A percentile compares a stretch with the other conserved stretches of the same genome.
Evolutionary conservation across 495 filamentous ascomycete genomes (phyloP).

Genomic region (Neurospora sp.): DNA sequence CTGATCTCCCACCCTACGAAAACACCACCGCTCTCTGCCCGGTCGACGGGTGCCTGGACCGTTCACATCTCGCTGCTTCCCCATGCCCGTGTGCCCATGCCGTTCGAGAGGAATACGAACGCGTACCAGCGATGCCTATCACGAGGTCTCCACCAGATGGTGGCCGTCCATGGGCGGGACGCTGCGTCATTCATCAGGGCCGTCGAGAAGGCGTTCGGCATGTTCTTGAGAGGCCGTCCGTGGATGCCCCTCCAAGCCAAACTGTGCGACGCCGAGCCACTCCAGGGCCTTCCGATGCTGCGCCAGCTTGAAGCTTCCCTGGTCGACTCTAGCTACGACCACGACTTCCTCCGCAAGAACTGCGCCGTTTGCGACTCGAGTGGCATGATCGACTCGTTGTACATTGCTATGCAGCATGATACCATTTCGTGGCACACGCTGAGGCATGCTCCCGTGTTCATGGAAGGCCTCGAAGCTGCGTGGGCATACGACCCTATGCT

Average conservation of each 20-base stretch:
- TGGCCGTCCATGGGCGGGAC: slow-evolving; percentile 38
- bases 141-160: slow-evolving; percentile 43
- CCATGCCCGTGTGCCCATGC: slow-evolving; percentile 39
- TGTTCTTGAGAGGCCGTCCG: slow-evolving; percentile 34
- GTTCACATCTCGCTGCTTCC: slow-evolving; percentile 47
- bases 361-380: slow-evolving; percentile 40
- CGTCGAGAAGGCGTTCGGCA: slow-evolving; percentile 37
- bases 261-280: slow-evolving; percentile 43
- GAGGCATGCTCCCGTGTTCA: slow-evolving; percentile 32
- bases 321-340: slow-evolving; percentile 28
- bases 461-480: slow-evolving; percentile 38
- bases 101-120: slow-evolving; percentile 49
- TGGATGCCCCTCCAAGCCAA: slow-evolving; percentile 47
- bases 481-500: slow-evolving; percentile 41
- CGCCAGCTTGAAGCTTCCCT: slow-evolving; percentile 34
- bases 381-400: slow-evolving; percentile 44
- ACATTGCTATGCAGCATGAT: slow-evolving; percentile 42
- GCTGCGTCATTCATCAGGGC: slow-evolving; percentile 36
- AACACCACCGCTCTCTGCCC: slow-evolving; percentile 7
- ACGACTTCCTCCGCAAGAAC: slow-evolving; percentile 37
- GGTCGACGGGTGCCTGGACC: slow-evolving; percentile 36
- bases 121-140: slow-evolving; percentile 49
- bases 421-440: slow-evolving; percentile 39
- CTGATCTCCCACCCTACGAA: slow-evolving; percentile 4
- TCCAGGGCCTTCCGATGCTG: slow-evolving; percentile 47